These are phyloP conservation scores for Bisporella sp. DNA, from an alignment of 2,329 filamentous ascomycete species.

Conservation along the genomic window DNA sequence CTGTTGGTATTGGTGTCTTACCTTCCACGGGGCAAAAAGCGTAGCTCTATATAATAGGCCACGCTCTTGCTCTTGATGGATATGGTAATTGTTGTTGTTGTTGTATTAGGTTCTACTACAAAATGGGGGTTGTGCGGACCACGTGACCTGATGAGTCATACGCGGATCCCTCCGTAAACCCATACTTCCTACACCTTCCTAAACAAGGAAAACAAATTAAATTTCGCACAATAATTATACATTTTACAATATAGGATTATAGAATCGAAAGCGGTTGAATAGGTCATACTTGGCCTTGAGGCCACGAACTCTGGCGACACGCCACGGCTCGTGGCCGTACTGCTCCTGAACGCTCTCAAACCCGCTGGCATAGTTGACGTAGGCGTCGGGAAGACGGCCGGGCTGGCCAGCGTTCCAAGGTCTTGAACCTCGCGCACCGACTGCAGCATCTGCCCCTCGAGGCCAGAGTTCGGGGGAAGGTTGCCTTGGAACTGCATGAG, in stretches of 20 bases:
- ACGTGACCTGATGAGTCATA: no score
- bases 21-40: no score
- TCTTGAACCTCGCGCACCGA: not conserved
- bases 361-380: conserved; percentile 46
- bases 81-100: no score
- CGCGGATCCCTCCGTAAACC: no score
- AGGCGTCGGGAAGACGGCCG: conserved; percentile 14
- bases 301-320: conserved; percentile 34
- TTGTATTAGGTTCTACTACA: no score
- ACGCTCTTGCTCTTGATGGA: no score
- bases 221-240: no score
- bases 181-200: no score
- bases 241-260: conserved; percentile 4
- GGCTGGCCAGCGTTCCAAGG: not conserved
- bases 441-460: not conserved
- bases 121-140: no score
- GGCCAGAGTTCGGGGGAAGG: not conserved
- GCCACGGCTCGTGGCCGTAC: conserved; percentile 44
- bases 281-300: conserved; percentile 45
- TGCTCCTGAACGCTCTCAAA: conserved; percentile 33
- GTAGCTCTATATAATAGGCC: no score
- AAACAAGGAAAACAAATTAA: no score
- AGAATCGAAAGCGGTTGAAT: conserved; percentile 35
- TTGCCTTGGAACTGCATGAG: not conserved
- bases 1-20: no score